Evolutionary conservation across 139 green algal species (phyloP), one percentile per base, ranked within the genome.

Genomic region (Raphidocelis subcapitata): DNA sequence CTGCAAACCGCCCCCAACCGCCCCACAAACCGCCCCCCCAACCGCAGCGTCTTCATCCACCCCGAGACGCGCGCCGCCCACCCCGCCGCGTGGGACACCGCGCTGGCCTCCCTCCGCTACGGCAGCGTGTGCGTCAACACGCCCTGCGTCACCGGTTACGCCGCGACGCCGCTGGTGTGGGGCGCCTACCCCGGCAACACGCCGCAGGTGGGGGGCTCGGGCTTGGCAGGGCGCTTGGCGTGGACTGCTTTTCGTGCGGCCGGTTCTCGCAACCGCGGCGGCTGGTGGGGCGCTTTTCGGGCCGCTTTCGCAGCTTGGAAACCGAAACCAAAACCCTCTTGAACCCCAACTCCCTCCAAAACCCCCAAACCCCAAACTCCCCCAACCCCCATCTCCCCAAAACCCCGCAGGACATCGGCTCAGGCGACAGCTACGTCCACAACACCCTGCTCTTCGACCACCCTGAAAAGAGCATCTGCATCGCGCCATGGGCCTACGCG

Each of bases 381-480:
- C 63, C 63, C 37, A 5, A 14, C 63, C 63, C 36, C 63, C 63
- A 18, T 23, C 15, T 12, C 37, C 31, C 63, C 41, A 81, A 79
- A 49, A 70, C 66, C 3, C 33, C 67, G 18, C 67, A 85, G 65
- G 81, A 91, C 82, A 89, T 94, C 23, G 82, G 85, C 28, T 89
- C 79, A 26, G 91, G 92, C 29, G 86, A 90, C 33, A 87, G 88
- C 61, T 79, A 83, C 21, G 86, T 93, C 41, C 92, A 96, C 84
- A 96, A 97, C 84, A 93, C 89, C 0, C 55, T 83, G 60, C 68
- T 96, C 54, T 84, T 91, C 47, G 91, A 96, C 69, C 60, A 94
- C 68, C 54, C 83, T 2, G 72, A 96, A 79, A 97, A 97, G 81
- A 79, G 77, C 36, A 87, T 97, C 62, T 62, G 94, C 31, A 46